These are phyloP conservation scores for Passiflora organensis DNA, from an alignment of 345 rosid genomes.

Conservation along the genomic window DNA sequence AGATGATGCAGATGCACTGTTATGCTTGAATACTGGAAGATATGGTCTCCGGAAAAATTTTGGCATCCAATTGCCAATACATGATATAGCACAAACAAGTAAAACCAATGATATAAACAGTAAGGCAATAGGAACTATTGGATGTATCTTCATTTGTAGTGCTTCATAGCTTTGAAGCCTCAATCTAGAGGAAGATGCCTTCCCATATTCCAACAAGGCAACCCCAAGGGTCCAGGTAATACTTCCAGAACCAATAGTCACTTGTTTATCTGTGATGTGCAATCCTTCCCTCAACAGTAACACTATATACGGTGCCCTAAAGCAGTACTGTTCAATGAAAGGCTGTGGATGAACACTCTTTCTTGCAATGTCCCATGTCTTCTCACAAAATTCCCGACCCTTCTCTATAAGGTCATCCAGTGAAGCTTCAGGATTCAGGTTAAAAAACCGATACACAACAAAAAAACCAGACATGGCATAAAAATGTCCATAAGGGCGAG, in stretches of 20 bases:
- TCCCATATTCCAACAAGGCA: conserved; percentile 85
- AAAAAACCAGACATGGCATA: conserved; percentile 92
- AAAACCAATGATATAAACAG: conserved; percentile 59
- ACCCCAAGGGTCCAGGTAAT: conserved; percentile 98
- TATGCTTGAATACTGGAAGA: conserved; percentile 75
- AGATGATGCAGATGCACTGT: conserved; percentile 51
- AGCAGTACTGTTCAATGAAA: conserved; percentile 96
- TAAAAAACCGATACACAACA: conserved; percentile 85
- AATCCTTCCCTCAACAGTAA: conserved; percentile 83
- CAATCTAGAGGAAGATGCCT: conserved; percentile 54
- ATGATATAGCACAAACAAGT: conserved; percentile 71
- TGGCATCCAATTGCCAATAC: conserved; percentile 59
- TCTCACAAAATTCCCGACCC: conserved; percentile 79
- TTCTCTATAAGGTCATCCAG: conserved; percentile 90
- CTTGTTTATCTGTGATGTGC: conserved; percentile 69
- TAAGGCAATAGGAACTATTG: conserved; percentile 47
- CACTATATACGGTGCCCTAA: conserved; percentile 90
- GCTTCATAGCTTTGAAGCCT: conserved; percentile 55
- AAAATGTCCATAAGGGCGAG: conserved; percentile 86
- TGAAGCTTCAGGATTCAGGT: conserved; percentile 70
- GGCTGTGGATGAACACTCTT: conserved; percentile 91
- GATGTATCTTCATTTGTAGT: conserved; percentile 64
- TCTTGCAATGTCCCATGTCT: conserved; percentile 73
- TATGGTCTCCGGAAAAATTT: conserved; percentile 59
- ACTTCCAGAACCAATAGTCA: conserved; percentile 86